These are phyloP conservation scores for Cryphonectria carpinicola DNA, from an alignment of 2,329 filamentous ascomycete genomes.

Conservation along the genomic window DNA sequence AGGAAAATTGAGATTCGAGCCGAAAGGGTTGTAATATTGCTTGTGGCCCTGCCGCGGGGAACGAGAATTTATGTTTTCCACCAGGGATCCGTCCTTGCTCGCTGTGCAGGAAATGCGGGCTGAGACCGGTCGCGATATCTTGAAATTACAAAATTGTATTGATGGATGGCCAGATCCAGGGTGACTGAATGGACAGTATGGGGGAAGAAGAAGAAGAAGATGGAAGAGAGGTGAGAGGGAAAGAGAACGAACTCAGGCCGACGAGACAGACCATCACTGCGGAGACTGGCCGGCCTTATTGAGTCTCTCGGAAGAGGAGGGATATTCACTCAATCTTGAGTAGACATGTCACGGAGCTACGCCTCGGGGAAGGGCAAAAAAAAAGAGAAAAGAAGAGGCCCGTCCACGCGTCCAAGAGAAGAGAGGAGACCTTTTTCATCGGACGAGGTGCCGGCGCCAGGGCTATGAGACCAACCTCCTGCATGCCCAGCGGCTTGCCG, in stretches of 20 bases:
- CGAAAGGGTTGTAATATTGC: not conserved
- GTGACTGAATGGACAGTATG: not conserved
- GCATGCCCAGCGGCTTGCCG: not conserved
- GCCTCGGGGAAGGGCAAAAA: not conserved
- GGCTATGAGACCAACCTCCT: slow-evolving; percentile 6
- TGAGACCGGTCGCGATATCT: not conserved
- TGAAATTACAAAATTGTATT: not conserved
- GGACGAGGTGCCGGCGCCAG: not conserved
- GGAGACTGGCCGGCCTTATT: not conserved
- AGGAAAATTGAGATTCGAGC: not conserved
- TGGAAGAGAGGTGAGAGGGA: not conserved
- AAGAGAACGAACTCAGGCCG: not conserved
- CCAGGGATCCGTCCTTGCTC: not conserved
- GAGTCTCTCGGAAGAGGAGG: not conserved
- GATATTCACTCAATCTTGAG: not conserved
- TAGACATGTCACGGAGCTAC: not conserved
- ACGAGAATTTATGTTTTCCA: not conserved
- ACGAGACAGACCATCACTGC: too few relatives aligned
- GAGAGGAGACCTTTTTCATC: not conserved
- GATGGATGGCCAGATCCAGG: slow-evolving; percentile 6
- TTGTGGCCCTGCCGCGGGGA: not conserved
- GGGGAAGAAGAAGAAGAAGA: not conserved
- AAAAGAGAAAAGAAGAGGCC: not conserved
- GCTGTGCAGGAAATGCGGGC: not conserved
- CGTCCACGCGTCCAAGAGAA: not conserved